Evolutionary conservation across 306 rosid genomes (phyloP).

Genomic region (Casuarina cunninghamiana): DNA sequence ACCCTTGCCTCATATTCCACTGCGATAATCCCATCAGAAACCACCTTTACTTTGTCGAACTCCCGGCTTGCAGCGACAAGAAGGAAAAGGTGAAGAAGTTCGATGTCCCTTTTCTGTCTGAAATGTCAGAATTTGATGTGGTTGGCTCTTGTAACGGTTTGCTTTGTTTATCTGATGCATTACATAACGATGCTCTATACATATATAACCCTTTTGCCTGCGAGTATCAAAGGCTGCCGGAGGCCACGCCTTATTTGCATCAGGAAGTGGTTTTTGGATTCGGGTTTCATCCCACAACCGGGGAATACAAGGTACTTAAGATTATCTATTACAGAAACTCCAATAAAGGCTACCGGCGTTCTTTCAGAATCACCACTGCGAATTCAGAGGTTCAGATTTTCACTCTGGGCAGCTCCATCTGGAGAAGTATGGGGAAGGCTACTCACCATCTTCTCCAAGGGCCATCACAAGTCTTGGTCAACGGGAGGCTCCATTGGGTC

Average conservation of each 20-base stretch:
- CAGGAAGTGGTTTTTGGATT: slow-evolving; percentile 42
- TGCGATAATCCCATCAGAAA: slow-evolving; percentile 41
- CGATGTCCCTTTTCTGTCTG: slow-evolving; percentile 25
- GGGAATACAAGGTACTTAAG: slow-evolving; percentile 41
- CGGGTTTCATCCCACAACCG: slow-evolving; percentile 33
- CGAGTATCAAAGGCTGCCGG: slow-evolving; percentile 33
- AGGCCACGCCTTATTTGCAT: slow-evolving; percentile 22
- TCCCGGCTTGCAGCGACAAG: slow-evolving; percentile 5
- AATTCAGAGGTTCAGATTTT: slow-evolving; percentile 33
- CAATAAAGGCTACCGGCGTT: background rate
- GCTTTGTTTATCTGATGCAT: slow-evolving; percentile 39
- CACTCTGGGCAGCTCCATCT: slow-evolving; percentile 35
- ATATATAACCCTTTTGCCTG: slow-evolving; percentile 41
- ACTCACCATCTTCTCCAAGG: slow-evolving; percentile 29
- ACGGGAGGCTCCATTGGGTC: slow-evolving; percentile 54
- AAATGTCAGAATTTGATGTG: slow-evolving; percentile 42
- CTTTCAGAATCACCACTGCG: background rate
- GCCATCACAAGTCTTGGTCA: slow-evolving; percentile 33
- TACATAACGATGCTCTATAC: slow-evolving; percentile 29
- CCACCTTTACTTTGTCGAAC: slow-evolving; percentile 34
- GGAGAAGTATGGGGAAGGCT: slow-evolving; percentile 44
- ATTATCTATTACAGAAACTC: slow-evolving; percentile 24
- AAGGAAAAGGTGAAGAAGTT: slow-evolving; percentile 22
- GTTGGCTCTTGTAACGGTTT: slow-evolving; percentile 42
- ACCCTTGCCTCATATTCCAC: slow-evolving; percentile 41